These are phyloP conservation scores for Magnaporthiopsis poae DNA, from an alignment of 2,329 filamentous ascomycete genomes.

Conservation along the genomic window DNA sequence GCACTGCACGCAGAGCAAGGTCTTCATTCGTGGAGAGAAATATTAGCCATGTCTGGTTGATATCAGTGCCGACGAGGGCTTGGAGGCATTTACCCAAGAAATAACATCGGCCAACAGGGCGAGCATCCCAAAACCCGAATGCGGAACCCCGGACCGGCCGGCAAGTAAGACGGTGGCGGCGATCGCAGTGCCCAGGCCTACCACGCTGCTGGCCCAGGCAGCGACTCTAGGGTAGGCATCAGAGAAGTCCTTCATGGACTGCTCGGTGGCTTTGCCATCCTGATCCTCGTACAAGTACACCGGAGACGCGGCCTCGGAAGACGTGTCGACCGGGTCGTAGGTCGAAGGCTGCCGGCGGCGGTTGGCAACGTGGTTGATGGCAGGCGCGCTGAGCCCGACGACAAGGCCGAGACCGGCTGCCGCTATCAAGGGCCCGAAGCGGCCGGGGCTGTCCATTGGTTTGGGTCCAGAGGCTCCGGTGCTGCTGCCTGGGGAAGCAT, in stretches of 20 bases:
- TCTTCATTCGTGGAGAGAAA: slow-evolving; percentile 10
- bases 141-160: not conserved
- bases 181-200: slow-evolving; percentile 19
- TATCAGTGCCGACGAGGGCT: not conserved
- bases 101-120: slow-evolving; percentile 16
- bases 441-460: slow-evolving; percentile 1
- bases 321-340: not conserved
- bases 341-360: not conserved
- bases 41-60: not conserved
- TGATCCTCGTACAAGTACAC: slow-evolving; percentile 20
- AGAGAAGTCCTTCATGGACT: slow-evolving; percentile 22
- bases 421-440: not conserved
- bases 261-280: slow-evolving; percentile 24
- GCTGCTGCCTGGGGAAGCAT: not conserved
- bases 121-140: slow-evolving; percentile 1
- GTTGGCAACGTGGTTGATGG: slow-evolving; percentile 12
- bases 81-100: slow-evolving; percentile 15
- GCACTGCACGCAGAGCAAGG: slow-evolving; percentile 20
- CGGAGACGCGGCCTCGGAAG: slow-evolving; percentile 9
- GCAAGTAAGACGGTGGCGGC: slow-evolving; percentile 15
- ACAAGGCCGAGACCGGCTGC: slow-evolving; percentile 12
- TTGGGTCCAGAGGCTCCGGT: not conserved
- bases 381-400: slow-evolving; percentile 15
- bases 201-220: slow-evolving; percentile 16
- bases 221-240: slow-evolving; percentile 19